These are phyloP conservation scores for Eucalyptus victrix DNA, from an alignment of 345 rosid species.

Conservation along the genomic window DNA sequence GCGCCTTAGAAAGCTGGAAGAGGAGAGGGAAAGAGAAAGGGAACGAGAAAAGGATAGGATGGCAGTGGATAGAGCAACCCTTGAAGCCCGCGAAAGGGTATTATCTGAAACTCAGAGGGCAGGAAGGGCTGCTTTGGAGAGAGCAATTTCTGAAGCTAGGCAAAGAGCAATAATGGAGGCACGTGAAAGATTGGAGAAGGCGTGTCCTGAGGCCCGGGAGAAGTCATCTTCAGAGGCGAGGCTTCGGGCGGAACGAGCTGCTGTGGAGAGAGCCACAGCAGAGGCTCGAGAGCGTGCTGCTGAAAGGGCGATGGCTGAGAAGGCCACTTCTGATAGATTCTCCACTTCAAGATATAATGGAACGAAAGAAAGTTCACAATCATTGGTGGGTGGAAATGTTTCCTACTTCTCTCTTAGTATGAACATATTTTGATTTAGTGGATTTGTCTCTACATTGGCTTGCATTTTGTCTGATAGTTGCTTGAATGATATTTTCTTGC, in stretches of 20 bases:
- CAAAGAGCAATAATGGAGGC: constrained; percentile 77
- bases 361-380: constrained; percentile 27
- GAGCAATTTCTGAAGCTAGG: constrained; percentile 39
- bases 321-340: constrained; percentile 56
- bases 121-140: constrained; percentile 48
- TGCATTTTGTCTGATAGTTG: neutral
- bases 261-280: constrained; percentile 85
- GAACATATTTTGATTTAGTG: neutral
- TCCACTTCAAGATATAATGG: constrained; percentile 39
- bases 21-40: constrained; percentile 81
- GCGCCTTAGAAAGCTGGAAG: constrained; percentile 64
- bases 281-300: constrained; percentile 95
- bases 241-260: constrained; percentile 80
- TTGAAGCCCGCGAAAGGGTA: constrained; percentile 45
- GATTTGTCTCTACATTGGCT: neutral
- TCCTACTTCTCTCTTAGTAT: neutral
- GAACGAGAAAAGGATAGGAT: constrained; percentile 95
- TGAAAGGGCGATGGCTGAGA: constrained; percentile 55
- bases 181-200: constrained; percentile 91
- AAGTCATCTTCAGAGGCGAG: constrained; percentile 46
- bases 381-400: constrained; percentile 13
- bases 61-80: constrained; percentile 57
- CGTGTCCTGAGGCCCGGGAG: constrained; percentile 85
- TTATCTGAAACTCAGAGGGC: constrained; percentile 32
- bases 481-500: neutral